Conservation (phyloP, 192 early-diverging fungal species). For the Coemansia sp. region DNA sequence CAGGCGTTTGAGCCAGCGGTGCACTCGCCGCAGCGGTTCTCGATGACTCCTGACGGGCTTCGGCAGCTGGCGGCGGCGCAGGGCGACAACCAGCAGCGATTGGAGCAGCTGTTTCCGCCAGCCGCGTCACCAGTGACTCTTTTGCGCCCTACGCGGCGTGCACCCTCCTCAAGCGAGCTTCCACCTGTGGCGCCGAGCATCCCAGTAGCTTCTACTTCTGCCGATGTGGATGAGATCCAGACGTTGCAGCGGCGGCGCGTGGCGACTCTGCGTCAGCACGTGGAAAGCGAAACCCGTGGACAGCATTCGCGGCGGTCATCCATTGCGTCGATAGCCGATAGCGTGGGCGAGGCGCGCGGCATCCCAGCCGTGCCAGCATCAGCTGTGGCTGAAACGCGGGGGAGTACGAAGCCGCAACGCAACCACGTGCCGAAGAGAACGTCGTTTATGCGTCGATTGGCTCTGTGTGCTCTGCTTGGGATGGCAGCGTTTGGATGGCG, state of each 20-base stretch:
- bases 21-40: slow-evolving; percentile 18
- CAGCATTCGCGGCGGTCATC: slow-evolving; percentile 48
- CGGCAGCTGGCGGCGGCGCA: slow-evolving; percentile 27
- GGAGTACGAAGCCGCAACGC: neutral
- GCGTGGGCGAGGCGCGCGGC: slow-evolving; percentile 42
- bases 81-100: neutral
- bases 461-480: slow-evolving; percentile 13
- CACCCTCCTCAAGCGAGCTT: slow-evolving; percentile 7
- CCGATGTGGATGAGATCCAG: slow-evolving; percentile 24
- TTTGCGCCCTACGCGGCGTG: too few relatives aligned
- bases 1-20: neutral
- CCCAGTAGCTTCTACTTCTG: slow-evolving; percentile 1
- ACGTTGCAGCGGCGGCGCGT: slow-evolving; percentile 51
- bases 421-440: neutral
- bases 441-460: slow-evolving; percentile 18
- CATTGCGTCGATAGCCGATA: slow-evolving; percentile 30
- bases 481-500: slow-evolving; percentile 24
- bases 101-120: neutral
- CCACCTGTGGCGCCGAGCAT: slow-evolving; percentile 40
- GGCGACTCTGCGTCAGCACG: slow-evolving; percentile 47
- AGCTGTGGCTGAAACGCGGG: neutral
- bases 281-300: slow-evolving; percentile 14
- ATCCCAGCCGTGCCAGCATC: slow-evolving; percentile 26
- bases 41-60: slow-evolving; percentile 52
- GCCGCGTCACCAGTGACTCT: neutral